Base-by-base conservation (phyloP, 306 rosid genomes). In the Mucuna pruriens region DNA sequence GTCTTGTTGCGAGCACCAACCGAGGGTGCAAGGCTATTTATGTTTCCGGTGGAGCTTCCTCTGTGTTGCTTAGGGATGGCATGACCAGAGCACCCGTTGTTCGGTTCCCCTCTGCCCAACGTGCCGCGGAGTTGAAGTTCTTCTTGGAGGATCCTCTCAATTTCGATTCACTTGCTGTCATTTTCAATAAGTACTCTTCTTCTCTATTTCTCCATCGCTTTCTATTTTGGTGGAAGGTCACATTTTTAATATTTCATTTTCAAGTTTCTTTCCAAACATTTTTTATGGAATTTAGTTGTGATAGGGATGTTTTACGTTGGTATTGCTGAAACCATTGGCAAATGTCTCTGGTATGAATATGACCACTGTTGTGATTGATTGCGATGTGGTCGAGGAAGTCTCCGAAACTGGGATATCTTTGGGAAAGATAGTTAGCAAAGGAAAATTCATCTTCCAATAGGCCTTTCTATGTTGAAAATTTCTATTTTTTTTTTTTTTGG, bases 21-120 rank as follows among this genome's bases (percentile, higher is more conserved):
- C 80, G 98, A 40, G 98, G 98, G 12, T 94, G 93, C 52, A 94
- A 94, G 61, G 98, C 98, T 48, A 94, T 94, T 45, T 76, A 83
- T 12, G 71, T 73, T 9, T 94, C 91, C 0, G 97, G 97, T 15
- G 98, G 98, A 29, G 97, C 98, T 62, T 46, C 80, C 6, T 86
- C 94, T 17, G 80, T 85, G 8, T 57, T 94, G 72, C 84, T 92
- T 44, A 86, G 73, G 36, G 98, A 94, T 62, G 98, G 90, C 9
- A 94, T 94, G 94, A 90, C 98, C 3, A 86, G 97, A 76, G 98
- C 98, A 1, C 98, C 98, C 0, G 94, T 91, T 68, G 97, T 94
- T 19, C 80, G 97, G n/a, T 92, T 94, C 57, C 45, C 78, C 25
- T 78, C 93, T 1, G 94, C 97, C 0, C 86, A 77, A 48, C 89